Base-by-base conservation (phyloP, 768 basidiomycete species). In the Phylloporus sp. region DNA sequence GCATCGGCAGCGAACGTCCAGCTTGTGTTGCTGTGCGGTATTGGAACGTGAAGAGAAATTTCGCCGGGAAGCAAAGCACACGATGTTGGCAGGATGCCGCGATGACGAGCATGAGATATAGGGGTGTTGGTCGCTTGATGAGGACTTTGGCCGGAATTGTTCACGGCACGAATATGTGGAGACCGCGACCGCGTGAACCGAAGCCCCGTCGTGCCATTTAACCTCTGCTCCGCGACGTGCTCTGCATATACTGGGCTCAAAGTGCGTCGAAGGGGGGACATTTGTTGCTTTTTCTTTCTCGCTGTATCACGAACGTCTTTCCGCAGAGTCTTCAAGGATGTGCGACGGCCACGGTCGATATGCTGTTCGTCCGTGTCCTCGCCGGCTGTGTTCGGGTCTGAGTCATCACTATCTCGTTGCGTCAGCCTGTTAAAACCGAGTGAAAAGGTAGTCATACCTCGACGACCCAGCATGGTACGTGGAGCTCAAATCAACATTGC, bases 381-480 rank as follows among this genome's bases (percentile, higher is more conserved):
- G 37, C 78, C 80, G 21, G 78, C 75, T 7, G 79, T 74, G 57
- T 74, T 77, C 34, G 64, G 66, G 36, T 71, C 67, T 11, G 77
- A 78, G 36, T 72, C 76, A 18, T 82, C 75, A 52, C 81, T 70
- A 17, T 22, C 18, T 29, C 28, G n/a, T 34, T 20, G 24, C 13
- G 35, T 79, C 49, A 61, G 48, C 27, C 34, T 22, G 21, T 41
- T 35, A 46, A 5, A 45, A n/a, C n/a, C 7, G 4, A 9, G 8
- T 3, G 39, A 43, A 17, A 49, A 28, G 20, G 14, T 20, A n/a
- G 32, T 57, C 77, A 52, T 57, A 85, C 86, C 84, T 80, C 9
- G 87, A 90, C 27, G 87, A 87, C 36, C 89, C 89, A 23, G 83
- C 89, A 48, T 89, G 84, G 67, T 91, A 91, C 55, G 88, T 90